A percentile compares a stretch with the other conserved stretches of the same genome.
phyloP scores from a whole-genome alignment of 2,329 filamentous ascomycete species.

The Chalaropsis thielavioides region DNA sequence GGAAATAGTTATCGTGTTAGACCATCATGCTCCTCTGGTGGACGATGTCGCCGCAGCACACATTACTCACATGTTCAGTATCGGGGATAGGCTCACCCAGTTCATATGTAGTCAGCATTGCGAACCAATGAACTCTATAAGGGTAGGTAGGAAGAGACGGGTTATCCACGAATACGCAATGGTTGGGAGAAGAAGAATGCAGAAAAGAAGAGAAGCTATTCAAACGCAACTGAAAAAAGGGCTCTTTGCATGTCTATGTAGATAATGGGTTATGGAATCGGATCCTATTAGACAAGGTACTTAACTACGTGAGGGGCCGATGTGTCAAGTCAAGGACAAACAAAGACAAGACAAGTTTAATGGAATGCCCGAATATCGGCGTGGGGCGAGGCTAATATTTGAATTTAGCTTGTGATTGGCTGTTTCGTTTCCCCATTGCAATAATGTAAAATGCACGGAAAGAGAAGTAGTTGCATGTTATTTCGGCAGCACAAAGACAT shows the following conservation, averaged over 20 bases:
- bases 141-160: background rate
- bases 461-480: too few relatives aligned
- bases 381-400: background rate
- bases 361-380: background rate
- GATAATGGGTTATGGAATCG: background rate
- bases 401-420: background rate
- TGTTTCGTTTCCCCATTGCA: background rate
- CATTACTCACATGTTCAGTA: constrained; percentile 55
- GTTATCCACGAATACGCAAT: background rate
- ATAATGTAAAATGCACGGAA: too few relatives aligned
- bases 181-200: background rate
- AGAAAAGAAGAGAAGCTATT: background rate
- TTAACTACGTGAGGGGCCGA: background rate
- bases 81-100: constrained; percentile 64
- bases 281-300: background rate
- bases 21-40: background rate
- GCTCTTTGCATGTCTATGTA: background rate
- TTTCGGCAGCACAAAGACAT: too few relatives aligned
- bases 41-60: background rate
- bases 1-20: background rate
- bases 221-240: background rate
- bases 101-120: constrained; percentile 33
- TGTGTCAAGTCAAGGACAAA: background rate
- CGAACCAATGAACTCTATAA: background rate
- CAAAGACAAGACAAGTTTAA: background rate